These are phyloP conservation scores for Hypoxylon rubiginosum DNA, from an alignment of 2,329 filamentous ascomycete species.

Conservation along the genomic window DNA sequence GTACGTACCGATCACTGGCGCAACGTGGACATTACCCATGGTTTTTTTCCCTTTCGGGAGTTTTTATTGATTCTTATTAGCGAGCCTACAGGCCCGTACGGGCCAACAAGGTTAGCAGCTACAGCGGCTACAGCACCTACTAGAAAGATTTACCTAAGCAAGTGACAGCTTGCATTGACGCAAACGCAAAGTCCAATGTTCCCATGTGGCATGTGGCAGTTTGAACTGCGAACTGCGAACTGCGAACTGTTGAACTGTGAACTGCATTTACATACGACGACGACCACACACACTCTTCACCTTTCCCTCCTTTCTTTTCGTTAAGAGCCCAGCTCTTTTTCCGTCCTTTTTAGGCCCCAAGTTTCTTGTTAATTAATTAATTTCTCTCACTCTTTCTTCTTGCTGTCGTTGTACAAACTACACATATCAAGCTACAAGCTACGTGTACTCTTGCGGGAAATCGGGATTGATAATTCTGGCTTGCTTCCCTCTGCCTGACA, in stretches of 20 bases:
- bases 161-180: conserved; percentile 41
- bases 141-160: conserved; percentile 27
- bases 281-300: conserved; percentile 23
- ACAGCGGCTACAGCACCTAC: conserved; percentile 3
- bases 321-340: conserved; percentile 5
- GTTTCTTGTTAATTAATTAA: conserved; percentile 28
- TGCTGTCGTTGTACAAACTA: neutral
- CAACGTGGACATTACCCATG: conserved; percentile 22
- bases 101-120: conserved; percentile 10
- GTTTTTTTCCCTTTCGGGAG: conserved; percentile 6
- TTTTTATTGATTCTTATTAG: neutral
- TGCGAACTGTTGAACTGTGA: neutral
- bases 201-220: neutral
- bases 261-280: neutral
- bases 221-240: neutral
- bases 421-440: conserved; percentile 20
- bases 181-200: conserved; percentile 1
- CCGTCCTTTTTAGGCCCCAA: conserved; percentile 14
- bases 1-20: conserved; percentile 13
- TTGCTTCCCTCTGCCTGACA: conserved; percentile 39
- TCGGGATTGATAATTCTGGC: conserved; percentile 23
- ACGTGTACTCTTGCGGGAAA: conserved; percentile 37
- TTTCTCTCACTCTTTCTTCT: neutral
- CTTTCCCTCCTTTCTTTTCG: conserved; percentile 20
- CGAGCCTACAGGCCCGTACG: too few relatives aligned